Conservation (phyloP, 2,329 filamentous ascomycete species). For the Penicillium sp. region DNA sequence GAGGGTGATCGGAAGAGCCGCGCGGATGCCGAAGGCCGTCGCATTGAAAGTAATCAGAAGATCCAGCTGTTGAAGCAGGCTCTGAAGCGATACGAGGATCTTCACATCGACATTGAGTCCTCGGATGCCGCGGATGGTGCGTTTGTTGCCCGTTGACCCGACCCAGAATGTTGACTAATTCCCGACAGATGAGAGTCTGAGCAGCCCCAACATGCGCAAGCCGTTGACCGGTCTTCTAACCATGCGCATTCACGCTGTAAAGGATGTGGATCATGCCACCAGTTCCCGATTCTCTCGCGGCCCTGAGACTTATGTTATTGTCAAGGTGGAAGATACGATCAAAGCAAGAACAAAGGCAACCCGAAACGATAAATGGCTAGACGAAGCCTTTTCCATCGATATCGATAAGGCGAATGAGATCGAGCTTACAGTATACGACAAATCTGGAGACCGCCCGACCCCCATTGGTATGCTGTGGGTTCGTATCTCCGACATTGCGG, state of each 20-base stretch:
- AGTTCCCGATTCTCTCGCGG: slow-evolving; percentile 80
- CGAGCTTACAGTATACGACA: slow-evolving; percentile 96
- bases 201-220: slow-evolving; percentile 90
- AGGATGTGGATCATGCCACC: slow-evolving; percentile 90
- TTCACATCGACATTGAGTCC: slow-evolving; percentile 88
- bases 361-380: slow-evolving; percentile 85
- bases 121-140: slow-evolving; percentile 77
- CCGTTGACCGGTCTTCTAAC: slow-evolving; percentile 89
- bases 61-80: slow-evolving; percentile 94
- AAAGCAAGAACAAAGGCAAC: slow-evolving; percentile 84
- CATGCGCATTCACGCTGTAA: slow-evolving; percentile 82
- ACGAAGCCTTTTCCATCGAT: slow-evolving; percentile 85
- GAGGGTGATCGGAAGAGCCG: slow-evolving; percentile 96
- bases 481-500: slow-evolving; percentile 91
- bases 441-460: slow-evolving; percentile 82
- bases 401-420: slow-evolving; percentile 99
- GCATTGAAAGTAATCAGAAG: slow-evolving; percentile 96
- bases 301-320: slow-evolving; percentile 90
- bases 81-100: slow-evolving; percentile 92
- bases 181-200: slow-evolving; percentile 84
- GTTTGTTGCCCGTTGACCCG: slow-evolving; percentile 23
- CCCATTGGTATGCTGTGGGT: slow-evolving; percentile 97
- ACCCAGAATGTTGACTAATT: slow-evolving; percentile 26
- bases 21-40: slow-evolving; percentile 82
- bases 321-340: slow-evolving; percentile 94